Conservation (phyloP, 2,329 filamentous ascomycete species). For the Stachybotrys elegans region DNA sequence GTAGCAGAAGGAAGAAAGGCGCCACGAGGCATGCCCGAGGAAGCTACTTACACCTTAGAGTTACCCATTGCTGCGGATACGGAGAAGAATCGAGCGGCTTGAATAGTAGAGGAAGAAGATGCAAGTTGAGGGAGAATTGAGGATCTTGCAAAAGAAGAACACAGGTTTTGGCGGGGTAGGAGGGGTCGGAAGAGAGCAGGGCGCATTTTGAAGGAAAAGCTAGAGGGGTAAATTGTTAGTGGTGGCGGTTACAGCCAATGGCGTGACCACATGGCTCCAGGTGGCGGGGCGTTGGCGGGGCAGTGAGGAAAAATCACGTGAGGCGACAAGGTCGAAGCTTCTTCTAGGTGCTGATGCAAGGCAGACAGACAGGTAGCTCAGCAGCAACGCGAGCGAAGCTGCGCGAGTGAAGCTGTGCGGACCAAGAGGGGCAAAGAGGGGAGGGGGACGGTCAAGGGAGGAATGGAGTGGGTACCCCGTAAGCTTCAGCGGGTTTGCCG, state of each 20-base stretch:
- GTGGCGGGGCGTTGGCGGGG: constrained; percentile 14
- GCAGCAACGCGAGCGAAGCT: too few relatives aligned
- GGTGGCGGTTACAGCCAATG: constrained; percentile 22
- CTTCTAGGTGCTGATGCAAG: too few relatives aligned
- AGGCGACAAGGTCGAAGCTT: too few relatives aligned
- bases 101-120: constrained; percentile 34
- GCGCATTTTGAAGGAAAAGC: constrained; percentile 36
- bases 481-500: too few relatives aligned
- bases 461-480: too few relatives aligned
- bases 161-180: constrained; percentile 41
- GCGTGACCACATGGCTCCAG: constrained; percentile 2
- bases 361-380: too few relatives aligned
- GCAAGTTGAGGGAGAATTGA: constrained; percentile 36
- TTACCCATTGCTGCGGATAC: constrained; percentile 66
- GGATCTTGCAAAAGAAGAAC: constrained; percentile 32
- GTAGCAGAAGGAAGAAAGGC: too few relatives aligned
- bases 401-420: too few relatives aligned
- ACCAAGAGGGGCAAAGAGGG: too few relatives aligned
- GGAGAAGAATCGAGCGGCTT: constrained; percentile 40
- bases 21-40: too few relatives aligned
- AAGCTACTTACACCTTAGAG: constrained; percentile 59
- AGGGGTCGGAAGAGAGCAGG: constrained; percentile 39
- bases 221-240: constrained; percentile 37
- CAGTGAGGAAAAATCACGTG: constrained; percentile 23
- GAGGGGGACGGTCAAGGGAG: too few relatives aligned